Evolutionary conservation across 2,329 filamentous ascomycete species (phyloP).

Genomic region (Colletotrichum sp.): DNA sequence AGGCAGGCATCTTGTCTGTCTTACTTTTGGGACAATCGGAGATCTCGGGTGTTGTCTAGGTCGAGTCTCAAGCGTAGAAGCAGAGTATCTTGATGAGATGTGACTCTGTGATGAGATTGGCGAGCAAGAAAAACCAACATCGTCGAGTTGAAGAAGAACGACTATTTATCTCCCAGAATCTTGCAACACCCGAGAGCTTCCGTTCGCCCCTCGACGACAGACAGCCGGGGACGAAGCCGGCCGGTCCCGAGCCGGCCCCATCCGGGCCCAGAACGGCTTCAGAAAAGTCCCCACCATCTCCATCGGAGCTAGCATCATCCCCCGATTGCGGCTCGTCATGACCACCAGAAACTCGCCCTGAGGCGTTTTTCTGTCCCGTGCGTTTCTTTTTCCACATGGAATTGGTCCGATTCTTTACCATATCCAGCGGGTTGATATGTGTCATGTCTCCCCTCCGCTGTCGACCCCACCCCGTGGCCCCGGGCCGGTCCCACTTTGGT

Average conservation of each 20-base stretch:
- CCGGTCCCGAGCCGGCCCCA: slow-evolving; percentile 16
- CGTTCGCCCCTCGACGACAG: neutral
- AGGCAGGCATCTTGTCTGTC: slow-evolving; percentile 31
- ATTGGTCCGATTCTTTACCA: neutral
- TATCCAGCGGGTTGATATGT: slow-evolving; percentile 4
- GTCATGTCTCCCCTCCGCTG: slow-evolving; percentile 1
- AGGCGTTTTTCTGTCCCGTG: neutral
- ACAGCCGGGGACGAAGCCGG: slow-evolving; percentile 12
- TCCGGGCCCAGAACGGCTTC: slow-evolving; percentile 2
- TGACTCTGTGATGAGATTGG: neutral
- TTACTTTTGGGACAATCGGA: neutral
- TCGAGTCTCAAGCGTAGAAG: neutral
- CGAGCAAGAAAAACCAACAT: rapidly evolving
- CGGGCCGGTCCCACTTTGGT: slow-evolving; percentile 15
- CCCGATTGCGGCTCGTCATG: neutral
- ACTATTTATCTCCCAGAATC: slow-evolving; percentile 10
- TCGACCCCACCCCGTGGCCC: neutral
- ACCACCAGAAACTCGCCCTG: neutral
- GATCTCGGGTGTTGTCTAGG: neutral
- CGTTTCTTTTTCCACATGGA: neutral
- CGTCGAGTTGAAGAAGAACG: neutral
- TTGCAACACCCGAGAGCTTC: neutral
- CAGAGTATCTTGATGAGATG: neutral
- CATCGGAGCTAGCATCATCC: slow-evolving; percentile 5
- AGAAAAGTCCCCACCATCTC: neutral